A percentile compares a stretch with the other conserved stretches of the same genome.
phyloP scores from a whole-genome alignment of 2,329 filamentous ascomycete species.

The Colletotrichum kahawae region DNA sequence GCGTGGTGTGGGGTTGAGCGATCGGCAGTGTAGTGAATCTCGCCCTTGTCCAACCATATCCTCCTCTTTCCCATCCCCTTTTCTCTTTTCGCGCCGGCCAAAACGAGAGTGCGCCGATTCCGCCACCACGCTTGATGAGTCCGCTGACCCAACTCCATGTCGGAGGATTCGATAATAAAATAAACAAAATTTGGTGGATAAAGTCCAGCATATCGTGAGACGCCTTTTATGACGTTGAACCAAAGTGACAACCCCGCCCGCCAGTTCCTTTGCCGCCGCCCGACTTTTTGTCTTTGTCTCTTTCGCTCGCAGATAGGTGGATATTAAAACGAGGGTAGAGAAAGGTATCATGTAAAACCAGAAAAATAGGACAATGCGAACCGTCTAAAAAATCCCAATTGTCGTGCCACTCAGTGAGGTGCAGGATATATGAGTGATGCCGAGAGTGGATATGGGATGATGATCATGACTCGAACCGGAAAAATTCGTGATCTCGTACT shows the following conservation, averaged over 20 bases:
- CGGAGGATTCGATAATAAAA: background rate
- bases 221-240: conserved; percentile 9
- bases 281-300: conserved; percentile 19
- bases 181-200: background rate
- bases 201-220: conserved; percentile 17
- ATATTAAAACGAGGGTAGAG: conserved; percentile 23
- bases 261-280: conserved; percentile 4
- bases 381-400: conserved; percentile 9
- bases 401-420: background rate
- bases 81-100: background rate
- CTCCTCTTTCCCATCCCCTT: background rate
- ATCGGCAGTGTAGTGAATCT: conserved; percentile 6
- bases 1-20: background rate
- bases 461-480: conserved; percentile 21
- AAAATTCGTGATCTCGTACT: conserved; percentile 22
- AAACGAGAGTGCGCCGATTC: background rate
- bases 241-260: conserved; percentile 13
- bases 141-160: background rate
- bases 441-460: conserved; percentile 5
- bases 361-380: background rate
- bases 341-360: conserved; percentile 17
- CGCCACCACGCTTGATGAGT: background rate
- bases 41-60: background rate
- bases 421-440: background rate
- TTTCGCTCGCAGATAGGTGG: conserved; percentile 20